Conservation (phyloP, 148 eudicot genomes). For the Talinum fruticosum region DNA sequence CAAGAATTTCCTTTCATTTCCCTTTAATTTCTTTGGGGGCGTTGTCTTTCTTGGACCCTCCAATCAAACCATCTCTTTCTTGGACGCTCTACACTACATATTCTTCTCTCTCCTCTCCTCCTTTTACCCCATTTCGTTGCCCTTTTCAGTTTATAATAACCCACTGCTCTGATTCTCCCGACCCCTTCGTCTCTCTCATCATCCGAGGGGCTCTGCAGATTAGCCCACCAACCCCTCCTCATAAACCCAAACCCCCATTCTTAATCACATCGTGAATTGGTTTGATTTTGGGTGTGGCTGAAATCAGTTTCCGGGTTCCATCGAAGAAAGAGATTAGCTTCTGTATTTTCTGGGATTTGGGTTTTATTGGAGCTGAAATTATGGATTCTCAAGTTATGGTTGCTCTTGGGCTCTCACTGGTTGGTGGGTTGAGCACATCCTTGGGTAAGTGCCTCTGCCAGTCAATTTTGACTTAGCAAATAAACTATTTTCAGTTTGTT, state of each 20-base stretch:
- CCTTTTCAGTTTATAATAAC: background rate
- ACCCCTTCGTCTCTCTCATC: background rate
- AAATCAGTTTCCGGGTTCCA: slow-evolving; percentile 5
- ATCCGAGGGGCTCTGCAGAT: slow-evolving; percentile 6
- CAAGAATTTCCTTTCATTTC: background rate
- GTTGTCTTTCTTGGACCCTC: background rate
- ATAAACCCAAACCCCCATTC: slow-evolving; percentile 11
- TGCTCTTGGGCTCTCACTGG: slow-evolving; percentile 85
- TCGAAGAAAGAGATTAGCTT: slow-evolving; percentile 3
- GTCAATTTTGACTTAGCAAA: slow-evolving; percentile 10
- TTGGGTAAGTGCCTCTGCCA: slow-evolving; percentile 58
- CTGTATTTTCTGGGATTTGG: slow-evolving; percentile 11
- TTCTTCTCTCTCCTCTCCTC: slow-evolving; percentile 14
- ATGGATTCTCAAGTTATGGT: slow-evolving; percentile 96
- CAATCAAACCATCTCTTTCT: slow-evolving; percentile 6
- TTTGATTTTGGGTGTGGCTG: slow-evolving; percentile 2
- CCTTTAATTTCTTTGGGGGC: background rate
- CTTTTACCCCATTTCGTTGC: background rate
- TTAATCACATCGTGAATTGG: background rate
- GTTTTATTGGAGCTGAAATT: background rate
- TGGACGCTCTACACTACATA: background rate
- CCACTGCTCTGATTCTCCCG: background rate
- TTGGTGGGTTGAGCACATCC: slow-evolving; percentile 97
- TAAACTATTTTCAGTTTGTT: background rate
- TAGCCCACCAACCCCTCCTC: background rate